Percentiles rank a stretch among this genome's conserved stretches.
Conservation (phyloP, 495 filamentous ascomycete genomes). For the Hypoxylon fragiforme region DNA sequence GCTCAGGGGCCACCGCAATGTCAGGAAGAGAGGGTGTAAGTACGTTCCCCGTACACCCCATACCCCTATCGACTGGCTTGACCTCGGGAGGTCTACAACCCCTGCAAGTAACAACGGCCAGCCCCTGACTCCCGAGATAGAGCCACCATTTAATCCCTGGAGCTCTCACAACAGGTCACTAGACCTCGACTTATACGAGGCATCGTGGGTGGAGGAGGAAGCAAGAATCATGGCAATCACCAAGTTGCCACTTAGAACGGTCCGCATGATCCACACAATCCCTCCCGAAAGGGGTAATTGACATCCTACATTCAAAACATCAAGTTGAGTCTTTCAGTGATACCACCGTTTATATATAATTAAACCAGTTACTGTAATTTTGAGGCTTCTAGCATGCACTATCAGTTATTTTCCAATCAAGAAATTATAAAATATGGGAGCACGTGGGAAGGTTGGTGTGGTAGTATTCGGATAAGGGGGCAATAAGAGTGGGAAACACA, state of each 20-base stretch:
- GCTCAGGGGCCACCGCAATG: background rate
- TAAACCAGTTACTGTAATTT: too few relatives aligned
- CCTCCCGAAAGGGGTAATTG: background rate
- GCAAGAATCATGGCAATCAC: slow-evolving; percentile 13
- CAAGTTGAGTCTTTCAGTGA: background rate
- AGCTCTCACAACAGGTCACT: background rate
- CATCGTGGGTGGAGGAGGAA: slow-evolving; percentile 10
- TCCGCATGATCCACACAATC: background rate
- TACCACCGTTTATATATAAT: background rate
- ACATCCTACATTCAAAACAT: background rate
- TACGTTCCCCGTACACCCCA: background rate
- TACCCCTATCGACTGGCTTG: slow-evolving; percentile 18
- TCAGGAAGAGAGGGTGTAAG: background rate
- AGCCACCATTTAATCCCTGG: background rate
- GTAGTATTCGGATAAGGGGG: too few relatives aligned
- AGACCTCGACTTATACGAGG: background rate
- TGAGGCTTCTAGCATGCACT: too few relatives aligned
- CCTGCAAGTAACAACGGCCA: background rate
- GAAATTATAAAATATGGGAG: too few relatives aligned
- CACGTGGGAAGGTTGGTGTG: too few relatives aligned
- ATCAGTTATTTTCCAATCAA: too few relatives aligned
- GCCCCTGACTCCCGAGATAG: slow-evolving; percentile 4
- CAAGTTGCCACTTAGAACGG: slow-evolving; percentile 5
- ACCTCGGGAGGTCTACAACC: background rate
- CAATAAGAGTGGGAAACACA: too few relatives aligned